Percentiles rank a stretch among this genome's conserved stretches.
These are phyloP conservation scores for Puccinia novopanici DNA, from an alignment of 1,284 basidiomycete species.

Conservation along the genomic window DNA sequence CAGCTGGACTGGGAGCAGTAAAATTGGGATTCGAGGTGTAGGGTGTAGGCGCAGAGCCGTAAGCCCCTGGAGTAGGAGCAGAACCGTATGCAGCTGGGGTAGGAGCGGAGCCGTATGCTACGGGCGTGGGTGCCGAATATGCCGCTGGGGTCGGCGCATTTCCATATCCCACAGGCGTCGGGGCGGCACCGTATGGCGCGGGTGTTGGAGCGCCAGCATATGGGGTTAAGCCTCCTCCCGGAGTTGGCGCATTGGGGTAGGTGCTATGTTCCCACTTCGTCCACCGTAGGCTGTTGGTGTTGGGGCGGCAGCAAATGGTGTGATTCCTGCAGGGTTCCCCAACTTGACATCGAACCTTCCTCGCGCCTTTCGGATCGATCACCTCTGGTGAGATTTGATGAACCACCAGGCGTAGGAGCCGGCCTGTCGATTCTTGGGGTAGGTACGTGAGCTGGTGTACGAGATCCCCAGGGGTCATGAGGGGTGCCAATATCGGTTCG, in stretches of 20 bases:
- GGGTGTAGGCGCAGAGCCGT: conserved; percentile 61
- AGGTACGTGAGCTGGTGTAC: conserved; percentile 29
- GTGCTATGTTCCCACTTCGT: conserved; percentile 52
- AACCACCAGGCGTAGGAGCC: conserved; percentile 28
- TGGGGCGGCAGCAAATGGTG: conserved; percentile 54
- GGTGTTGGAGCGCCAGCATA: conserved; percentile 51
- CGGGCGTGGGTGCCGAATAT: conserved; percentile 55
- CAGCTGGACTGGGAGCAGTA: conserved; percentile 61
- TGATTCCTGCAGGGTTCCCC: conserved; percentile 54
- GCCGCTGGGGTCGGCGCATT: conserved; percentile 63
- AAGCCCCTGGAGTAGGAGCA: conserved; percentile 55
- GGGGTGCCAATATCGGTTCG: conserved; percentile 51
- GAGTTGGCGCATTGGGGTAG: conserved; percentile 57
- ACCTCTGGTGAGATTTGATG: conserved; percentile 50
- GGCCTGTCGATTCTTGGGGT: conserved; percentile 45
- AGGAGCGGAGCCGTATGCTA: conserved; percentile 58
- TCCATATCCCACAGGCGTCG: conserved; percentile 57
- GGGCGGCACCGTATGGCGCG: conserved; percentile 54
- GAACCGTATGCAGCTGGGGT: conserved; percentile 58
- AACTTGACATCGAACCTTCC: conserved; percentile 54
- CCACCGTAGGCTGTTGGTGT: conserved; percentile 54
- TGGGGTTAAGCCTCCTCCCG: conserved; percentile 55
- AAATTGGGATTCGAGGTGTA: conserved; percentile 57
- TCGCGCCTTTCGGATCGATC: conserved; percentile 53
- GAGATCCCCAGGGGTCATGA: conserved; percentile 52